phyloP scores from a whole-genome alignment of 2,329 filamentous ascomycete genomes.

The Penicillium sp. region DNA sequence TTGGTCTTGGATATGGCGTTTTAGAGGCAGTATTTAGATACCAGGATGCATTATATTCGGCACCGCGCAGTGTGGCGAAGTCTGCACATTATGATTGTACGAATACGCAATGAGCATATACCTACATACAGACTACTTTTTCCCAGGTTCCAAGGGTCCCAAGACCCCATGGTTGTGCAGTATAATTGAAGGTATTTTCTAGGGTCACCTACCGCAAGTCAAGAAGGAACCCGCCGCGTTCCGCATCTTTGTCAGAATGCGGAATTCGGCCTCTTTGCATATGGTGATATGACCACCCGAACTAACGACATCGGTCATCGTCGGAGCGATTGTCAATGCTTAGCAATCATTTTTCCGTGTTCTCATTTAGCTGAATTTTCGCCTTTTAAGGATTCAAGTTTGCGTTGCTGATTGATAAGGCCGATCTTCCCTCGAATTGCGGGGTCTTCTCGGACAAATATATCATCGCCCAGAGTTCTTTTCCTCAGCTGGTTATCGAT shows the following conservation, averaged over 20 bases:
- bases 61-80: not conserved
- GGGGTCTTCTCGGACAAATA: not conserved
- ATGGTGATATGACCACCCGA: not conserved
- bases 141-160: not conserved
- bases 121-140: not conserved
- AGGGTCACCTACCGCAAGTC: not conserved
- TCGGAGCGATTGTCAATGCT: not conserved
- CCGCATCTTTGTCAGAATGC: constrained; percentile 27
- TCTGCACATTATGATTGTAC: not conserved
- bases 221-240: constrained; percentile 4
- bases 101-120: not conserved
- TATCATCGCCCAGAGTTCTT: not conserved
- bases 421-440: not conserved
- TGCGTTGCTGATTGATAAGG: constrained; percentile 9
- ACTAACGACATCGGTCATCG: constrained; percentile 9
- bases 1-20: constrained; percentile 5
- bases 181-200: no score
- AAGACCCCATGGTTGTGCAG: no score
- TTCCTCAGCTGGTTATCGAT: not conserved
- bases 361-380: not conserved
- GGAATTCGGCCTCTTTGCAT: constrained; percentile 11
- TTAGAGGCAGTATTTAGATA: not conserved
- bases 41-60: not conserved
- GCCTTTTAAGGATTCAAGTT: not conserved
- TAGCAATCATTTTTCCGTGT: not conserved